Base-by-base conservation (phyloP, 176 grass and related monocot species). In the Bromus sterilis region DNA sequence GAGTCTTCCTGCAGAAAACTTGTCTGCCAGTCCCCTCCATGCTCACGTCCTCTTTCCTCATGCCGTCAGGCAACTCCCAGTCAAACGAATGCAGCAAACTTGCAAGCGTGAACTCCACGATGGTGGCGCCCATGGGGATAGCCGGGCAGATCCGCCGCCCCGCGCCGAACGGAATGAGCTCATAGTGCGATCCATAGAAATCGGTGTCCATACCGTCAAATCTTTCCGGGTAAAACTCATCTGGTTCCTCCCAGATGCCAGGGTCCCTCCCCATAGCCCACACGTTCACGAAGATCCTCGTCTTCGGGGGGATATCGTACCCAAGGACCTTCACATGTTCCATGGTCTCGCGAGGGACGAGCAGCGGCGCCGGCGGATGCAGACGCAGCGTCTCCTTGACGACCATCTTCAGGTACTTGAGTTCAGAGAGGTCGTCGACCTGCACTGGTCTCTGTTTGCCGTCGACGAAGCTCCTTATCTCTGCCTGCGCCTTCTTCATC, bases 121-220 rank as follows among this genome's bases (percentile, higher is more conserved):
- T 76, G 7, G 44, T 64, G 12, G 43, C 2, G 5, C 57, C 78
- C 80, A 82, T 82, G 13, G 69, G 16, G 18, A 81, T 71, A 0
- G 66, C 86, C 0, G 89, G 86, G 21, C 89, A 91, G 8, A 71
- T 74, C 35, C 89, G 57, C 9, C 86, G 78, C 2, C 82, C 89
- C 2, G 82, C 78, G 1, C 89, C 73, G 13, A 88, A 88, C 0
- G 86, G 89, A 7, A 82, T 66, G 36, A 85, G 82, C 65, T 86
- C 73, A 28, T 79, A 81, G 33, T 91, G n/a, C 0, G 51, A 66
- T 18, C 89, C 82, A n/a, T 69, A 78, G 16, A 86, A 75, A 21
- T 83, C 89, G 3, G 79, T 4, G 10, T 25, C 18, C 13, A 36
- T 56, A 9, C 46, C 6, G 4, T 80, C 15, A 15, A 83, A 83